Base-by-base conservation (phyloP, 73 alveolate species). In the Blepharisma japonicum region DNA sequence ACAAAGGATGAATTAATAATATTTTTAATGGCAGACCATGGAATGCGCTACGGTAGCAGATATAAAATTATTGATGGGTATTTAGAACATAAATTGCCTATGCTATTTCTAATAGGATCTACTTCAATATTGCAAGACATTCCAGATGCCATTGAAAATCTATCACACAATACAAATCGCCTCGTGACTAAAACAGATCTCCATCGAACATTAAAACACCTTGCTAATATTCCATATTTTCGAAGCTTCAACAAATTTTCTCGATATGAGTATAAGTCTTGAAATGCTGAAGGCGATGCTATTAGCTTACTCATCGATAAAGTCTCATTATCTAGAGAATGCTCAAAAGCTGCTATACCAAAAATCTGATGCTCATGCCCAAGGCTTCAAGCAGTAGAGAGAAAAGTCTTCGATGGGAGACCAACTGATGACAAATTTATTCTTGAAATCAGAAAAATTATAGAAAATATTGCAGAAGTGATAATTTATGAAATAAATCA, bases 1-100 rank as follows among this genome's bases (percentile, higher is more conserved):
- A 20, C 77, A 25, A 61, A 38, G 20, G 50, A 61, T 25, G 50
- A 61, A 9, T 14, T 20, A 61, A 0, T 61, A 61, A 20, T 61
- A 11, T 25, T 61, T 21, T 21, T 61, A 21, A 27, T 27, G 38
- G 42, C 77, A n/a, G 77, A 61, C 77, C 77, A 61, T 61, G 77
- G 77, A 27, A 61, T 38, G 42, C 14, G 50, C 14, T 61, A 61
- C 4, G 77, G 77, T 14, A 27, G 21, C 14, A 1, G 42, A 14
- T 20, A 11, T 14, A 61, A 61, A 25, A n/a, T 25, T 38, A 21
- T 21, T 21, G 20, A 61, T 61, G 77, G 77, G 21, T 11, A 14
- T 20, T 27, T 11, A 38, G 77, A 61, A 61, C 56, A 25, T 3
- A n/a, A 38, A 11, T 38, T 61, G 42, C 77, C 77, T 11, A 9